Evolutionary conservation across 73 alveolate genomes (phyloP).

Genomic region (Diophrys appendiculata): DNA sequence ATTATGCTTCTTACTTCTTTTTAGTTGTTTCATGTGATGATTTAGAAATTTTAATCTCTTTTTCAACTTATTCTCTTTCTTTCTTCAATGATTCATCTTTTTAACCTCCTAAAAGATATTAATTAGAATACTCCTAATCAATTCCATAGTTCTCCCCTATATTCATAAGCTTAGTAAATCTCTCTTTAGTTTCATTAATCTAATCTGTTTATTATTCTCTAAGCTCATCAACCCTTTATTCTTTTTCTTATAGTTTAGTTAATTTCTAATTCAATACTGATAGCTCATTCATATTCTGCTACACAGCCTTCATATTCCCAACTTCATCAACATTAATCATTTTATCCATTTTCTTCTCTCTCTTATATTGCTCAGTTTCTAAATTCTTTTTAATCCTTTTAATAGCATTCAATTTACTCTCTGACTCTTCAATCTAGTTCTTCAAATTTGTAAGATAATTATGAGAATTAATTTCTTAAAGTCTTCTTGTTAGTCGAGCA

Average conservation of each 20-base stretch:
- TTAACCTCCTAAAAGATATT: neutral
- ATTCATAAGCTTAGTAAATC: constrained; percentile 4
- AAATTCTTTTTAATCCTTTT: constrained; percentile 21
- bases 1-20: constrained; percentile 8
- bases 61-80: constrained; percentile 4
- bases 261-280: constrained; percentile 3
- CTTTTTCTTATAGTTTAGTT: constrained; percentile 6
- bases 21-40: neutral
- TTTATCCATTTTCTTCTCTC: constrained; percentile 48
- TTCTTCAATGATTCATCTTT: neutral
- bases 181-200: constrained; percentile 11
- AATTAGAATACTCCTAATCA: neutral
- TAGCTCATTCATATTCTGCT: constrained; percentile 8
- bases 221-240: constrained; percentile 12
- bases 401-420: constrained; percentile 6
- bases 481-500: constrained; percentile 10
- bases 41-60: constrained; percentile 1
- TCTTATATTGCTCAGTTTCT: constrained; percentile 26
- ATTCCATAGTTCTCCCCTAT: constrained; percentile 14
- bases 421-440: constrained; percentile 8
- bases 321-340: constrained; percentile 45
- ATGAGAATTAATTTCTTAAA: constrained; percentile 18
- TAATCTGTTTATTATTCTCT: neutral
- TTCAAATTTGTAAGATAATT: constrained; percentile 23
- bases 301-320: constrained; percentile 14